These are phyloP conservation scores for Microdochium trichocladiopsis DNA, from an alignment of 2,329 filamentous ascomycete species.

Conservation along the genomic window DNA sequence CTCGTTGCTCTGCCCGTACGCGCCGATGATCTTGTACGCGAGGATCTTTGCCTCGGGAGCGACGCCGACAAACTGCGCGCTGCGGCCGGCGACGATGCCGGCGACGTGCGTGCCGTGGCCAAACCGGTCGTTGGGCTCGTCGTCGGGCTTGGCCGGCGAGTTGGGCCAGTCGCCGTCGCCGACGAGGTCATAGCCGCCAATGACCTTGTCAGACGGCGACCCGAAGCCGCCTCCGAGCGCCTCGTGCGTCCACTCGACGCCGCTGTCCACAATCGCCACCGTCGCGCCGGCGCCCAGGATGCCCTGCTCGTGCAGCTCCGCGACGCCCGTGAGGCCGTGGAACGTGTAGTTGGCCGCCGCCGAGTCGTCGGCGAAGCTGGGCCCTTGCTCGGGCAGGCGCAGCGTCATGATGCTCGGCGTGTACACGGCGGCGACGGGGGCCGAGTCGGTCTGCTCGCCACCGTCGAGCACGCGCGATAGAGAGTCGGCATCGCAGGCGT, in stretches of 20 bases:
- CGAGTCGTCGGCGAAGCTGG: conserved; percentile 11
- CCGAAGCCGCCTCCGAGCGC: conserved; percentile 16
- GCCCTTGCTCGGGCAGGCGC: conserved; percentile 7
- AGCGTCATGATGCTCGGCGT: conserved; percentile 10
- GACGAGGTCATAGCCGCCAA: conserved; percentile 14
- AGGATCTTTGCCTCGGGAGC: conserved; percentile 13
- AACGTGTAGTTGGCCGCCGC: conserved; percentile 12
- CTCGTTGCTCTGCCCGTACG: conserved; percentile 11
- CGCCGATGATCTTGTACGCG: conserved; percentile 13
- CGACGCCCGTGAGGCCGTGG: conserved; percentile 13
- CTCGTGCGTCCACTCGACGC: conserved; percentile 14
- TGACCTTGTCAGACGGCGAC: conserved; percentile 10
- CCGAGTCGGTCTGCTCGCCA: conserved; percentile 6
- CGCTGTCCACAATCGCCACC: conserved; percentile 14
- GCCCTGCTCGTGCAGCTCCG: conserved; percentile 11
- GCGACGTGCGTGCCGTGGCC: too few relatives aligned
- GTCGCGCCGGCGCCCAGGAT: conserved; percentile 15
- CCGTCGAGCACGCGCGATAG: conserved; percentile 5
- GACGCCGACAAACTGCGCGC: conserved; percentile 14
- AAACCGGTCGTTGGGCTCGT: conserved; percentile 11
- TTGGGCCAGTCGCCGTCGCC: conserved; percentile 13
- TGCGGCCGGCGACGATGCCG: conserved; percentile 13
- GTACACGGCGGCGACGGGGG: conserved; percentile 12
- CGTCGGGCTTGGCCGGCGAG: conserved; percentile 8
- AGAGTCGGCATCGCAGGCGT: conserved; percentile 8